Evolutionary conservation across 495 filamentous ascomycete species (phyloP), one percentile per base, ranked within the genome.

Genomic region (Penicillium roqueforti): DNA sequence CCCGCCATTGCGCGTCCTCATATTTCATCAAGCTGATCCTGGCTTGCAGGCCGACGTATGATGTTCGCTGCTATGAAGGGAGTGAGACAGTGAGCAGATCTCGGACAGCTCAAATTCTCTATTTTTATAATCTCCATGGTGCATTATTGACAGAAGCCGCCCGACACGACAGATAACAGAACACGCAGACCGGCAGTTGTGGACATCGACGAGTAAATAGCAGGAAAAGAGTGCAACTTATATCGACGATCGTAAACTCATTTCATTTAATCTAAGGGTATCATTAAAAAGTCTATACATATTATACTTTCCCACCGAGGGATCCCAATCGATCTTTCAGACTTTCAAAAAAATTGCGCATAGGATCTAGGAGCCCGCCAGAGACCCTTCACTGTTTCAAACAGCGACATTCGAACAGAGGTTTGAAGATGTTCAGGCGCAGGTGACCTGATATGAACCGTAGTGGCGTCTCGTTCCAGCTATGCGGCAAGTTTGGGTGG

Each of bases 371-470:
- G 23, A 29, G 22, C 47, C 32, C 14, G 26, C 9, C 47, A 6
- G 20, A 41, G 9, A 41, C 47, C 23, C 13, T 22, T 14, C 4
- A 23, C 13, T 42, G 16, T 18, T 25, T 22, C 19, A 53, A 25
- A 54, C 51, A 54, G 22, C 19, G 7, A 18, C 6, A 9, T 16
- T 16, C 14, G 34, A 19, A 28, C 23, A 25, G 10, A 32, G 14
- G 16, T 18, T 29, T 23, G 6, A 19, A 32, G 9, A 20, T 50
- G 1, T 45, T 48, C n/a, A 47, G 44, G 51, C 44, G 41, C 64
- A 67, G n/a, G 62, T 60, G n/a, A 67, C 64, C 40, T 55, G 64
- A 23, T 67, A 67, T 11, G 64, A 67, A 7, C 61, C 64, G 26
- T 53, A 62, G 9, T 57, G 58, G 4, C 55, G 54, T 6, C 42